Evolutionary conservation across 2,329 filamentous ascomycete species (phyloP).

Genomic region (Bipolaris oryzae): DNA sequence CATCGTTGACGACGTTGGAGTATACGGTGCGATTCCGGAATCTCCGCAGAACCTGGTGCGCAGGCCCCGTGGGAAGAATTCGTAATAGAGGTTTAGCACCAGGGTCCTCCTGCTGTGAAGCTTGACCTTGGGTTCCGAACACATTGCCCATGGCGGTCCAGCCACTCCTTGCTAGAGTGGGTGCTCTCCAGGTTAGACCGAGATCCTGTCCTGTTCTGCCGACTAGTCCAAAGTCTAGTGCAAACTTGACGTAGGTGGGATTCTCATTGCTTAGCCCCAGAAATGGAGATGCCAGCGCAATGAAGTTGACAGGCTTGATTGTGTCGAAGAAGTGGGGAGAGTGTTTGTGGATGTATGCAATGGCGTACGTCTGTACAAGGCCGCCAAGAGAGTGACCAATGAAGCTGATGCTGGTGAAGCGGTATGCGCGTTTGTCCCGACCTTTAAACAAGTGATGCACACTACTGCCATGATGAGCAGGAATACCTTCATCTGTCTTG

Average conservation of each 20-base stretch:
- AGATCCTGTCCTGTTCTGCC: conserved; percentile 96
- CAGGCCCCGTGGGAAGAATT: conserved; percentile 88
- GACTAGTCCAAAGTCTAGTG: conserved; percentile 92
- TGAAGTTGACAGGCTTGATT: conserved; percentile 89
- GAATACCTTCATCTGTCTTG: conserved; percentile 55
- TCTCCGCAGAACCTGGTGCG: conserved; percentile 82
- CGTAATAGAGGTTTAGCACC: conserved; percentile 87
- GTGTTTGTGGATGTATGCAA: conserved; percentile 96
- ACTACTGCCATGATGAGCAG: conserved; percentile 66
- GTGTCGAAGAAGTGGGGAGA: conserved; percentile 87
- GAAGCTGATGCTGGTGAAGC: conserved; percentile 93
- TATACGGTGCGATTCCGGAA: conserved; percentile 93
- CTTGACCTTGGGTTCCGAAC: conserved; percentile 66
- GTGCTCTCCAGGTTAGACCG: conserved; percentile 90
- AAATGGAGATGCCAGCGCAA: conserved; percentile 84
- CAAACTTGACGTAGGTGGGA: conserved; percentile 95
- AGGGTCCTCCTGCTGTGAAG: conserved; percentile 66
- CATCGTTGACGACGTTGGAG: conserved; percentile 97
- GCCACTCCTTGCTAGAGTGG: conserved; percentile 80
- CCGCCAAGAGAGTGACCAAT: conserved; percentile 91
- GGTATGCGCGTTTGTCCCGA: conserved; percentile 67
- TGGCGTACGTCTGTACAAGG: conserved; percentile 87
- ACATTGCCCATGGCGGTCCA: conserved; percentile 89
- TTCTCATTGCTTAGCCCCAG: conserved; percentile 96
- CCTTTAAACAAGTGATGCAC: conserved; percentile 59